phyloP scores from a whole-genome alignment of 257 asterid genomes.

The Echium plantagineum region DNA sequence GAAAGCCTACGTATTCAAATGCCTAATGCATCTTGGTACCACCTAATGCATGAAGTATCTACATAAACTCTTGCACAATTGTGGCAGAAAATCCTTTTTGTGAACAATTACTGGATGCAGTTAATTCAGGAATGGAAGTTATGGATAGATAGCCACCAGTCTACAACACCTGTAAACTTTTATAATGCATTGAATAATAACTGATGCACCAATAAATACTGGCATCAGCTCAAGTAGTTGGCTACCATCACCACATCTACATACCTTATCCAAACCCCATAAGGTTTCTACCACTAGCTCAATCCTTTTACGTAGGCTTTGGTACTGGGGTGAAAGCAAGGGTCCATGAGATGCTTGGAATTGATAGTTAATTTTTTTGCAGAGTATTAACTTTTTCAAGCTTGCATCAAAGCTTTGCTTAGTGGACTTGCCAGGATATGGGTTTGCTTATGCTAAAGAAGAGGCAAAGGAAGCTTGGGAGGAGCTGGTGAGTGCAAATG shows the following conservation, averaged over 20 bases:
- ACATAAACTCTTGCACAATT: no score
- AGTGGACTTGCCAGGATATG: slow-evolving; percentile 98
- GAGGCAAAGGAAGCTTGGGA: slow-evolving; percentile 98
- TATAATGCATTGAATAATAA: background rate
- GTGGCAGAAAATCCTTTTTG: no score
- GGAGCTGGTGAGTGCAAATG: slow-evolving; percentile 72
- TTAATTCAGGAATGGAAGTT: background rate
- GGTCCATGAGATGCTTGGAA: slow-evolving; percentile 6
- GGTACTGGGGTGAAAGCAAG: background rate
- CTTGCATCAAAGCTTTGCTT: slow-evolving; percentile 69
- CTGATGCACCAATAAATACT: no score
- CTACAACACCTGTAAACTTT: no score
- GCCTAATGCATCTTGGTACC: no score
- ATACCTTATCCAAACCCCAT: background rate
- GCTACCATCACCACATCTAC: background rate
- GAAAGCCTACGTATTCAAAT: no score
- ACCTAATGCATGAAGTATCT: no score
- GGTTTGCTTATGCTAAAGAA: slow-evolving; percentile 96
- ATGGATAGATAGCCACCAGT: background rate
- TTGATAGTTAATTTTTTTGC: slow-evolving; percentile 23
- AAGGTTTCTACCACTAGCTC: background rate
- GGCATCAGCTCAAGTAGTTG: background rate
- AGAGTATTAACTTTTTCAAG: slow-evolving; percentile 79
- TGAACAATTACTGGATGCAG: background rate
- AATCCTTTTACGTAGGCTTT: background rate